Base-by-base conservation (phyloP, 2,329 filamentous ascomycete genomes). In the Gliomastix tumulicola region DNA sequence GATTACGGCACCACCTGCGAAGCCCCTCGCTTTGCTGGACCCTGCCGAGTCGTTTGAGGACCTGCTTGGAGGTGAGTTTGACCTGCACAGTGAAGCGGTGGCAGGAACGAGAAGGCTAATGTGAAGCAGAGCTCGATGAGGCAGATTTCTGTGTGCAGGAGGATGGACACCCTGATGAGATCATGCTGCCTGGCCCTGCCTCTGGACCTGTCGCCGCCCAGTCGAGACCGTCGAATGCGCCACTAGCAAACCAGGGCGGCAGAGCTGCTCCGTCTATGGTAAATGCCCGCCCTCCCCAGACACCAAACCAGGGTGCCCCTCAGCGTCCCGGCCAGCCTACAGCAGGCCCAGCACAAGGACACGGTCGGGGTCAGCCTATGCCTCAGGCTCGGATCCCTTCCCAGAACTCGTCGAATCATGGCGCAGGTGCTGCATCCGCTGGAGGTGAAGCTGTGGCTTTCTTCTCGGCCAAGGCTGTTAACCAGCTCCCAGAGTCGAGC, bases 121-220 rank as follows among this genome's bases (percentile, higher is more conserved):
- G 43, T 44, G 48, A 37, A 55, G 60, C 71, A 69, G 77, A 87
- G 41, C 82, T 88, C 52, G 84, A 88, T 49, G 82, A 87, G 58
- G 81, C 76, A 35, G 84, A 88, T 55, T 88, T 89, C 51, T 79
- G 74, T 34, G 80, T 84, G 7, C 63, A 71, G 9, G 72, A 84
- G 43, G 76, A 82, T 20, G 81, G 74, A 16, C 81, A 88, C 49
- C 84, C 84, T 5, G 85, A 92, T 54, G 86, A 90, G 53, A 70
- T 90, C n/a, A 60, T 73, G 21, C 58, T 89, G 11, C 61, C 34
- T 40, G 46, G 23, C 30, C 40, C 32, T 39, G 47, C 44, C 41
- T n/a, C 21, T 49, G 48, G 35, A 41, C 31, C 25, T 16, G 25
- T 16, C 25, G 25, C n/a, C n/a, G n/a, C n/a, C n/a, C n/a, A n/a